These are phyloP conservation scores for Clarireedia hainanense DNA, from an alignment of 2,329 filamentous ascomycete species.

Conservation along the genomic window DNA sequence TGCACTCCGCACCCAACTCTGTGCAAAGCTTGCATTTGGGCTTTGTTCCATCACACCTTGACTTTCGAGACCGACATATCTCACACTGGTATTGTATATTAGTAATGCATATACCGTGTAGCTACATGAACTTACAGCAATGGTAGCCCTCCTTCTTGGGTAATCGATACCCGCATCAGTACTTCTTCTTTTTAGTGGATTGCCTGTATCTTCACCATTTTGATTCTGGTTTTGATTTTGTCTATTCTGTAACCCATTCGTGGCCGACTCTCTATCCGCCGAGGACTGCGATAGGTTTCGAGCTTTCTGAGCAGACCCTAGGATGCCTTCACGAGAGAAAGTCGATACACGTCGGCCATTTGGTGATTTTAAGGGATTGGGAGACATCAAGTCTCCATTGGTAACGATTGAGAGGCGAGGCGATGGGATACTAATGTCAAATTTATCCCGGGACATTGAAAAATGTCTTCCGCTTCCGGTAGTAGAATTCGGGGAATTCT, in stretches of 20 bases:
- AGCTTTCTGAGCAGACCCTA: constrained; percentile 45
- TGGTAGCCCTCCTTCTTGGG: constrained; percentile 55
- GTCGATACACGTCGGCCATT: constrained; percentile 37
- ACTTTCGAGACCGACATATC: constrained; percentile 73
- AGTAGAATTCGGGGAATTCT: constrained; percentile 24
- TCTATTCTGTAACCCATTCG: constrained; percentile 36
- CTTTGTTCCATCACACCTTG: constrained; percentile 68
- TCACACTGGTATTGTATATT: constrained; percentile 51
- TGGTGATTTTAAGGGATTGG: constrained; percentile 42
- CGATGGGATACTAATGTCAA: constrained; percentile 24
- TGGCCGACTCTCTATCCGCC: constrained; percentile 33
- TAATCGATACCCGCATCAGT: constrained; percentile 56
- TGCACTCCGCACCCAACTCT: constrained; percentile 73
- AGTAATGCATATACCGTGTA: neutral
- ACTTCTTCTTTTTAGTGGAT: constrained; percentile 54
- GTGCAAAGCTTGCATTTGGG: constrained; percentile 81
- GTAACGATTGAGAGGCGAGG: constrained; percentile 22
- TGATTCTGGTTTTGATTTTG: constrained; percentile 11
- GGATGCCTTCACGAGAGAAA: constrained; percentile 48
- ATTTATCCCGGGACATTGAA: constrained; percentile 27
- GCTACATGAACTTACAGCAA: constrained; percentile 45
- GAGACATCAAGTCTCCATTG: constrained; percentile 18
- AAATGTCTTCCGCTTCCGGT: constrained; percentile 21
- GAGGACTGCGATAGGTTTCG: constrained; percentile 49
- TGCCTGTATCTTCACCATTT: constrained; percentile 45